Percentiles rank a stretch among this genome's conserved stretches.
Evolutionary conservation across 2,329 filamentous ascomycete species (phyloP).

Genomic region (Cladophialophora exuberans): DNA sequence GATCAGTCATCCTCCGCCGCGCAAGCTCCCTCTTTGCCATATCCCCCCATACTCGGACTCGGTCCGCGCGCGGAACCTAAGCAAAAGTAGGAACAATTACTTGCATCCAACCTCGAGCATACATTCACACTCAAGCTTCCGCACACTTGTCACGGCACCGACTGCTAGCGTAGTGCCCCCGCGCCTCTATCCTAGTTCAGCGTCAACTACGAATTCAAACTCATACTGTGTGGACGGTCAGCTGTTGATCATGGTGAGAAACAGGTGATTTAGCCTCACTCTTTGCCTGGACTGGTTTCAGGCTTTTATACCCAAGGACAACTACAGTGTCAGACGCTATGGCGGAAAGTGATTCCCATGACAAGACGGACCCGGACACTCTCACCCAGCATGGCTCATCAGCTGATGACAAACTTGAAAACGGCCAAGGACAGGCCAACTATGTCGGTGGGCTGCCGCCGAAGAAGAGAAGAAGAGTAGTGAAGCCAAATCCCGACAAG

Average conservation of each 20-base stretch:
- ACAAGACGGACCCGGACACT: conserved; percentile 19
- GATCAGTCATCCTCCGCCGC: conserved; percentile 1
- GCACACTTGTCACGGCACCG: too few relatives aligned
- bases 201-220: conserved; percentile 1
- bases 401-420: conserved; percentile 12
- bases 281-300: background rate
- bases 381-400: conserved; percentile 14
- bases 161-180: too few relatives aligned
- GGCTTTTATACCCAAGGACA: conserved; percentile 1
- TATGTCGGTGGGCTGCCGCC: conserved; percentile 25
- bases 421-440: conserved; percentile 1
- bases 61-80: background rate
- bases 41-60: conserved; percentile 2
- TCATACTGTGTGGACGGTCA: background rate
- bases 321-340: conserved; percentile 8
- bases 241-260: conserved; percentile 10
- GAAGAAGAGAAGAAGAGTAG: conserved; percentile 49
- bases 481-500: conserved; percentile 51
- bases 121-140: too few relatives aligned
- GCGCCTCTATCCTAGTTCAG: background rate
- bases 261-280: conserved; percentile 10
- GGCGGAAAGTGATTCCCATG: conserved; percentile 18
- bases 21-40: conserved; percentile 1
- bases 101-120: background rate
- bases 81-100: background rate